A percentile compares a stretch with the other conserved stretches of the same genome.
Evolutionary conservation across 805 yeast genomes (phyloP).

Genomic region (Wickerhamiella azymoides): DNA sequence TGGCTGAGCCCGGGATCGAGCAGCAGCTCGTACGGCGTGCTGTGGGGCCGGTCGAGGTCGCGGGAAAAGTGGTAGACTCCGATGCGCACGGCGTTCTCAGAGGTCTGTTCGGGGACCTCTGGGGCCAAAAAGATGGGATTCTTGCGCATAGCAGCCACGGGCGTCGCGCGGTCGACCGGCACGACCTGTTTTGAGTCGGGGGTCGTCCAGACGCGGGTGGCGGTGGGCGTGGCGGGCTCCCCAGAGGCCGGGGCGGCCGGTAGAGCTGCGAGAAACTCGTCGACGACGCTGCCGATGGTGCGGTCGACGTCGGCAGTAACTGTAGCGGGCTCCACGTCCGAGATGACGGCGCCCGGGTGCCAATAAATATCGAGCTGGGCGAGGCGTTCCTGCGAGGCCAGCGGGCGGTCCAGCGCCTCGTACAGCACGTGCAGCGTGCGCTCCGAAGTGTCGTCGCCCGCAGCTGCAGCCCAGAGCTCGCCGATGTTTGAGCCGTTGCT

Average conservation of each 20-base stretch:
- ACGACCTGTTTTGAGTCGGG: too few species aligned
- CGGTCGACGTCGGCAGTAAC: neutral
- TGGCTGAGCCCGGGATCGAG: conserved; percentile 49
- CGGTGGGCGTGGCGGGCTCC: neutral
- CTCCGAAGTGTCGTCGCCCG: neutral
- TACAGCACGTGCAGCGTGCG: conserved; percentile 38
- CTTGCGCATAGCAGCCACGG: too few species aligned
- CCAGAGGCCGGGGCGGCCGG: too few species aligned
- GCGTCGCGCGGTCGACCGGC: too few species aligned
- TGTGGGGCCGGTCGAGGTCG: conserved; percentile 34
- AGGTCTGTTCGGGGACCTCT: too few species aligned
- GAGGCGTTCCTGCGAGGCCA: conserved; percentile 67
- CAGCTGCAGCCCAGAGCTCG: conserved; percentile 9
- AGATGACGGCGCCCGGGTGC: conserved; percentile 46
- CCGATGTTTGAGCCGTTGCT: conserved; percentile 11
- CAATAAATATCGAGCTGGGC: conserved; percentile 51
- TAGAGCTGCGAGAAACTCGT: neutral
- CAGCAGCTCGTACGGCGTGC: conserved; percentile 63
- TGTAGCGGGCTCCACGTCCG: conserved; percentile 3
- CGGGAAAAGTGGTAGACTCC: conserved; percentile 22
- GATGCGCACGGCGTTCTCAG: neutral
- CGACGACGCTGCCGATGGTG: neutral
- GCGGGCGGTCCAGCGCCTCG: conserved; percentile 61
- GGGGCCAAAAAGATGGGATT: too few species aligned
- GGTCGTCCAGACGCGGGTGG: too few species aligned